Evolutionary conservation across 2,329 filamentous ascomycete genomes (phyloP).

Genomic region (Epichloe aotearoae): DNA sequence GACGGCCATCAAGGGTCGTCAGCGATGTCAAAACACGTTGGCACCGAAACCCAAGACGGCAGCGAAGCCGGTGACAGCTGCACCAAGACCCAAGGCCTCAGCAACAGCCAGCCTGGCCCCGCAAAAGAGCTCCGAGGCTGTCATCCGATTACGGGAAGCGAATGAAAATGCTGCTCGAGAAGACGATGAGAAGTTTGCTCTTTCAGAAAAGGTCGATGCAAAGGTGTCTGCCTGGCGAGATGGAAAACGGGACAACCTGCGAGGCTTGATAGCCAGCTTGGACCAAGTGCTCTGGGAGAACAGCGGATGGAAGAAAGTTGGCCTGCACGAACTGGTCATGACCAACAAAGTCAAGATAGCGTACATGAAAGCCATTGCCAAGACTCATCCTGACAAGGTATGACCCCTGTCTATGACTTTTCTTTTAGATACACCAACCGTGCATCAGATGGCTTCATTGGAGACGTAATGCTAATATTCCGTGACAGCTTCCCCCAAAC

Average conservation of each 20-base stretch:
- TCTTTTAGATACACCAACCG: no score
- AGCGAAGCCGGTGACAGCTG: slow-evolving; percentile 26
- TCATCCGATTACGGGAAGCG: slow-evolving; percentile 66
- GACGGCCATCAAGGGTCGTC: slow-evolving; percentile 70
- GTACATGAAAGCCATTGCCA: slow-evolving; percentile 98
- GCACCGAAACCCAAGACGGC: slow-evolving; percentile 47
- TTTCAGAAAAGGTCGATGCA: slow-evolving; percentile 75
- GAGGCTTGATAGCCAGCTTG: slow-evolving; percentile 73
- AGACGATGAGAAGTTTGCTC: slow-evolving; percentile 85
- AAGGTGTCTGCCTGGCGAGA: slow-evolving; percentile 70
- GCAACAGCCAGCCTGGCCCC: slow-evolving; percentile 25
- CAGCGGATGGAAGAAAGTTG: slow-evolving; percentile 93
- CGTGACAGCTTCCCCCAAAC: slow-evolving; percentile 47
- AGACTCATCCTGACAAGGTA: slow-evolving; percentile 98
- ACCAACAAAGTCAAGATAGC: slow-evolving; percentile 91
- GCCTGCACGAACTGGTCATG: slow-evolving; percentile 84
- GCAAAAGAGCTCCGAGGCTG: slow-evolving; percentile 56
- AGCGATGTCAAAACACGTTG: slow-evolving; percentile 80
- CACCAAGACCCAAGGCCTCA: slow-evolving; percentile 32
- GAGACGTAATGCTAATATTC: slow-evolving; percentile 6
- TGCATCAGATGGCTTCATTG: no score
- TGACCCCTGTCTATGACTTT: slow-evolving; percentile 14
- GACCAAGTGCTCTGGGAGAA: slow-evolving; percentile 85
- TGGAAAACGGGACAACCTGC: slow-evolving; percentile 83
- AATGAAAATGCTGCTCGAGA: slow-evolving; percentile 75